These are phyloP conservation scores for Crithidia brevicula DNA, from an alignment of 208 protist genomes.

Conservation along the genomic window DNA sequence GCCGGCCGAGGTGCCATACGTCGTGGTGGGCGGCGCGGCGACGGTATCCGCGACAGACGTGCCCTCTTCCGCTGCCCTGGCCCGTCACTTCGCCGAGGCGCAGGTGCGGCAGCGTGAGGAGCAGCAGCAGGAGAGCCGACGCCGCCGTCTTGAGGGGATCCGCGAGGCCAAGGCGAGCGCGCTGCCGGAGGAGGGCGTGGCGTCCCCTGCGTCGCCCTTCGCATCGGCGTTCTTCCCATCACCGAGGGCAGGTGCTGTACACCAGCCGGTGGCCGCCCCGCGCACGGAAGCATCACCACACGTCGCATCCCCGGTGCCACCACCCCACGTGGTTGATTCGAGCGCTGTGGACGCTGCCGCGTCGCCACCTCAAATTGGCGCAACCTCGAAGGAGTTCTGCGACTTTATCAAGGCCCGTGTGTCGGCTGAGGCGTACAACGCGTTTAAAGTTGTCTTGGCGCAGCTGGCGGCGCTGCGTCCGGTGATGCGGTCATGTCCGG, in stretches of 20 bases:
- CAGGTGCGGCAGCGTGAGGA: constrained; percentile 28
- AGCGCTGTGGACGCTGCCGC: too few relatives aligned
- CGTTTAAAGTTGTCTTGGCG: constrained; percentile 59
- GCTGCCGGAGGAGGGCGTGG: neutral
- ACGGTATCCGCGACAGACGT: neutral
- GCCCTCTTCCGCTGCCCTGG: constrained; percentile 37
- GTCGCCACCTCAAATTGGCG: constrained; percentile 28
- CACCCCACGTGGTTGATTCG: too few relatives aligned
- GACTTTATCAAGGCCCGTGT: constrained; percentile 74
- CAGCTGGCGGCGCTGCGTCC: constrained; percentile 51
- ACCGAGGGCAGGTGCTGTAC: too few relatives aligned
- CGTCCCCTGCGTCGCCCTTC: constrained; percentile 3
- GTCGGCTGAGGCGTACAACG: constrained; percentile 48
- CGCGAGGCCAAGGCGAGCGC: constrained; percentile 17
- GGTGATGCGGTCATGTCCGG: constrained; percentile 13
- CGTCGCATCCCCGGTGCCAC: too few relatives aligned
- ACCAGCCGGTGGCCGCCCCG: too few relatives aligned
- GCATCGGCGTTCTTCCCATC: neutral
- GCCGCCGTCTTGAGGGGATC: constrained; percentile 41
- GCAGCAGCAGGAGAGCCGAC: constrained; percentile 15
- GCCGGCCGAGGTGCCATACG: constrained; percentile 30
- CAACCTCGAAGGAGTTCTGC: constrained; percentile 84
- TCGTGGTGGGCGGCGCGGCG: constrained; percentile 1
- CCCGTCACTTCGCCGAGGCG: constrained; percentile 38
- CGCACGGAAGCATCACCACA: too few relatives aligned